phyloP scores from a whole-genome alignment of 192 early-diverging fungal genomes.

The Linnemannia schmuckeri region DNA sequence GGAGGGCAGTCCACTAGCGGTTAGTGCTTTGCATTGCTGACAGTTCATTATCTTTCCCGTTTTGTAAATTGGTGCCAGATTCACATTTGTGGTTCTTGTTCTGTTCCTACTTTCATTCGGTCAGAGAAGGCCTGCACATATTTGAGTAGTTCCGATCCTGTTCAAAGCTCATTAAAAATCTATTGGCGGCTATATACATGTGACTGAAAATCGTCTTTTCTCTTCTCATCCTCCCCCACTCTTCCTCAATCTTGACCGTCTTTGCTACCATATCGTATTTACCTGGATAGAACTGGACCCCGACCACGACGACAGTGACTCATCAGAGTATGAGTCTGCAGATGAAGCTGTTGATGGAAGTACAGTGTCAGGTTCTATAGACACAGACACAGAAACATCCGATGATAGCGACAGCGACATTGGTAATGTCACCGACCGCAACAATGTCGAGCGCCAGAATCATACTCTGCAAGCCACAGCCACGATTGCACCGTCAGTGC shows the following conservation, averaged over 20 bases:
- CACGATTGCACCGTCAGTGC: background rate
- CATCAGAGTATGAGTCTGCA: constrained; percentile 24
- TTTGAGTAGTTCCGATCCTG: too few species aligned
- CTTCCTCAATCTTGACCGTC: background rate
- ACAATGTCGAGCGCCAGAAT: background rate
- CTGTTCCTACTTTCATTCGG: background rate
- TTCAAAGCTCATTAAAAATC: too few species aligned
- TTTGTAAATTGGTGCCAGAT: background rate
- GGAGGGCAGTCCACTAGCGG: constrained; percentile 50
- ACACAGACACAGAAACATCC: constrained; percentile 4
- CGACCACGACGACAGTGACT: constrained; percentile 14
- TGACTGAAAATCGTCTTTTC: background rate
- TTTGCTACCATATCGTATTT: background rate
- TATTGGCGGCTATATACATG: too few species aligned
- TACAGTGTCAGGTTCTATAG: background rate
- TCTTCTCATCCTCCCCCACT: background rate
- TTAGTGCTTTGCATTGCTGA: constrained; percentile 46
- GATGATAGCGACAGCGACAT: background rate
- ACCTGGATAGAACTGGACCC: constrained; percentile 7
- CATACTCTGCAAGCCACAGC: too few species aligned
- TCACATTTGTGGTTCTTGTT: background rate
- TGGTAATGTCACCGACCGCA: background rate
- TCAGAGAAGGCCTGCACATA: too few species aligned
- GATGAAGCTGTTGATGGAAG: constrained; percentile 1
- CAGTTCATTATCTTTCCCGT: constrained; percentile 1